Base-by-base conservation (phyloP, 148 eudicot species). In the Persicaria maculosa region DNA sequence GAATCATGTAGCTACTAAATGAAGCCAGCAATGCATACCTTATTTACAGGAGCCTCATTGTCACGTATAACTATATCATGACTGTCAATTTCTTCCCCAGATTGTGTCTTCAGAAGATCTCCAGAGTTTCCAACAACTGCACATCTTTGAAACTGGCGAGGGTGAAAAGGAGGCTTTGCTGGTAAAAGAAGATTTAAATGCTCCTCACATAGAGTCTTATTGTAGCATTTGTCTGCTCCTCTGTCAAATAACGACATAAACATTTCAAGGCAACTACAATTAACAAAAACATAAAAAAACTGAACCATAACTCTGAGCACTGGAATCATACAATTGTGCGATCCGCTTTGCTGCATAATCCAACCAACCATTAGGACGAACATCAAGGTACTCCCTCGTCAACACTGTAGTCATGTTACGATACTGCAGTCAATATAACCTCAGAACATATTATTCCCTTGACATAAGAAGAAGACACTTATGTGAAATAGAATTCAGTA, bases 51-150 rank as follows among this genome's bases (percentile, higher is more conserved):
- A 40, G 97, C 98, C 83, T 95, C 98, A 73, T 95, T 95, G 79
- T 95, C 98, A 74, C 98, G 84, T 79, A 95, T 87, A 44, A 95
- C 96, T 8, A 88, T 93, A 78, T 95, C 98, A 72, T 91, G 98
- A 75, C 97, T 84, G 80, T 95, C 98, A 75, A 95, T 95, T 77
- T 95, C 98, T 78, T 88, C 76, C 44, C 98, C 98, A 80, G 90
- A 95, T 78, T 92, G 86, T 44, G 97, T 92, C 85, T 91, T 86
- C 59, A 95, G 78, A 57, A 95, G 96, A 77, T 95, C 98, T 71
- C 98, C 98, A 43, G 97, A 95, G 81, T 95, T 92, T 75, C 98
- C 98, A 85, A 95, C 98, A 83, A 95, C 97, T 44, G 98, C 98
- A 83, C 98, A 95, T 75, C 77, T 92, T 83, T 84, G 80, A 76